phyloP scores from a whole-genome alignment of 768 basidiomycete genomes.

The Galerina sulciceps region DNA sequence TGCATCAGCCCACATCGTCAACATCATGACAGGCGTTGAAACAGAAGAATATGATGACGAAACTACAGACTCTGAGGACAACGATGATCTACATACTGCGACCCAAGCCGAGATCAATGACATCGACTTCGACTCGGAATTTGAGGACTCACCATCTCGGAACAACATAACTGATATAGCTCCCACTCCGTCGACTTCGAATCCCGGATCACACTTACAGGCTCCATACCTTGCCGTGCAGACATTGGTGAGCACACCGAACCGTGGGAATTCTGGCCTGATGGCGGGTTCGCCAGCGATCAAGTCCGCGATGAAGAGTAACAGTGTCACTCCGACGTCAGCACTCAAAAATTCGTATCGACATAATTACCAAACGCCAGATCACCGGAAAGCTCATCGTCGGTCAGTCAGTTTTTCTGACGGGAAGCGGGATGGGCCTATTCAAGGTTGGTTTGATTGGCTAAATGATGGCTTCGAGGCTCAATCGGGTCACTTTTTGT shows the following conservation, averaged over 20 bases:
- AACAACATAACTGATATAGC: conserved; percentile 15
- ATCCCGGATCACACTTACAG: not conserved
- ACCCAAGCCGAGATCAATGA: conserved; percentile 35
- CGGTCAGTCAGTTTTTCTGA: conserved; percentile 97
- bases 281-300: conserved; percentile 37
- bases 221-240: conserved; percentile 19
- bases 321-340: conserved; percentile 58
- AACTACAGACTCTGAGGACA: conserved; percentile 59
- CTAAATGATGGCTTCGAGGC: not conserved
- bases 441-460: conserved; percentile 48
- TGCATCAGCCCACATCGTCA: conserved; percentile 55
- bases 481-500: not conserved
- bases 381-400: conserved; percentile 53
- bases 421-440: conserved; percentile 89
- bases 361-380: conserved; percentile 58
- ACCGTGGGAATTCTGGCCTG: conserved; percentile 20
- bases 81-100: conserved; percentile 36
- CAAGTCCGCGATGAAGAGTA: conserved; percentile 49
- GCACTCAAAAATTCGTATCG: conserved; percentile 58
- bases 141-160: conserved; percentile 33
- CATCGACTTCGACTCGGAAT: conserved; percentile 44
- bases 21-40: conserved; percentile 54
- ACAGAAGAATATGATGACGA: conserved; percentile 43
- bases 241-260: conserved; percentile 28
- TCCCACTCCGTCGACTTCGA: not conserved